A percentile compares a stretch with the other conserved stretches of the same genome.
Conservation (phyloP, 2,329 filamentous ascomycete species). For the Pestalotiopsis sp. region DNA sequence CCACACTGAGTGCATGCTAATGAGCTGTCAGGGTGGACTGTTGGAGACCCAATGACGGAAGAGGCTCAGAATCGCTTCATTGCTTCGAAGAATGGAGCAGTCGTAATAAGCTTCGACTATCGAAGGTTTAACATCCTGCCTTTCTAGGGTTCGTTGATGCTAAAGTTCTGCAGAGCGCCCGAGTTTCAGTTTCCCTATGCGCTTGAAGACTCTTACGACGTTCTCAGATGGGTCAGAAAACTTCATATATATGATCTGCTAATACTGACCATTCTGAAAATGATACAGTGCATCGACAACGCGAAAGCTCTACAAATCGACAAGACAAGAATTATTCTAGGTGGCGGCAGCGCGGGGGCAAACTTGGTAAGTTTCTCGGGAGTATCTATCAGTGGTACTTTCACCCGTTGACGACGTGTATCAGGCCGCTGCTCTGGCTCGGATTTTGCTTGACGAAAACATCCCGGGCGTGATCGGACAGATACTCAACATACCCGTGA, state of each 20-base stretch:
- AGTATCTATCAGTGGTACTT: no score
- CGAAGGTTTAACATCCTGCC: not conserved
- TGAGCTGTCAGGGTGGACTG: not conserved
- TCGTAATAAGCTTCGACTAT: constrained; percentile 1
- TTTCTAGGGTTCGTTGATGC: not conserved
- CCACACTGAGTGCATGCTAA: not conserved
- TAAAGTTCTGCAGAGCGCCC: not conserved
- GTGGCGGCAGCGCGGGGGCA: not conserved
- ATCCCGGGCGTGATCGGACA: not conserved
- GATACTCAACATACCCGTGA: not conserved
- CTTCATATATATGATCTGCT: not conserved
- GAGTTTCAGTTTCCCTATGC: not conserved
- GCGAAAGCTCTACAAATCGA: not conserved
- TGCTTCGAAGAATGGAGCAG: not conserved
- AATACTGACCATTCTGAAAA: not conserved
- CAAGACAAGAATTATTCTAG: not conserved
- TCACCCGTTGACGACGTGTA: not conserved
- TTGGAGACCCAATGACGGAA: not conserved
- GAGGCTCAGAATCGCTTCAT: constrained; percentile 3
- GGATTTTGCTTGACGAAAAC: not conserved
- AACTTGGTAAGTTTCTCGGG: not conserved
- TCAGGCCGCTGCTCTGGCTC: constrained; percentile 1
- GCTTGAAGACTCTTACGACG: constrained; percentile 1
- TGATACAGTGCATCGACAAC: not conserved
- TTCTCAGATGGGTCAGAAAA: not conserved